Base-by-base conservation (phyloP, 75 land plant genomes). In the Gnetum montanum region DNA sequence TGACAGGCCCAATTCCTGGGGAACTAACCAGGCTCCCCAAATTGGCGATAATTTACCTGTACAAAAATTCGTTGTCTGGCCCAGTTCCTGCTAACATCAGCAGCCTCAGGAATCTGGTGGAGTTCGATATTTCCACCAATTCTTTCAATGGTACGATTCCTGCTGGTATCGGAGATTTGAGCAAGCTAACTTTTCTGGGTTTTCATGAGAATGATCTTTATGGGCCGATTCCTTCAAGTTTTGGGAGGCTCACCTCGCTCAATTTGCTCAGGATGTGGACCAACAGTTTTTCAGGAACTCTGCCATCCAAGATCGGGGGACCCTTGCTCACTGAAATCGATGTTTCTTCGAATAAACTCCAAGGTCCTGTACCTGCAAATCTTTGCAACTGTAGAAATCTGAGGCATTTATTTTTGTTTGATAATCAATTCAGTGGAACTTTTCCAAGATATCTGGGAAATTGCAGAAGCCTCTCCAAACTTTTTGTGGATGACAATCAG, bases 11-110 rank as follows among this genome's bases (percentile, higher is more conserved):
- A 11, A 81, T 92, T 28, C 97, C 88, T 48, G 51, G 54, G 31
- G 57, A 65, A 8, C 31, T 92, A 52, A 53, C 71, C 7, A 59
- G 36, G 53, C 72, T 92, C 40, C 34, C 62, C 15, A 64, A 63
- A 22, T 57, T 79, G 2, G 79, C 72, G 18, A 82, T 72, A 67
- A 71, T 92, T 36, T 81, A 88, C 74, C 81, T 92, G 22, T 85
- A 75, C 68, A 68, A 74, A 40, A 92, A 92, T 72, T 62, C 65
- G 26, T 56, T 92, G 47, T 36, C 78, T 26, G 98, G 98, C 12
- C 53, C 47, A 33, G 43, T 89, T 28, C 96, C 98, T 6, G 18
- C 23, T 0, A 75, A 72, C 34, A 41, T 82, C 52, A 41, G 67
- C 16, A 68, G 75, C 6, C 61, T 81, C 61, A 64, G 68, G 12